A percentile compares a stretch with the other conserved stretches of the same genome.
These are phyloP conservation scores for Phytophthora citrophthora DNA, from an alignment of 352 stramenopile genomes.

Conservation along the genomic window DNA sequence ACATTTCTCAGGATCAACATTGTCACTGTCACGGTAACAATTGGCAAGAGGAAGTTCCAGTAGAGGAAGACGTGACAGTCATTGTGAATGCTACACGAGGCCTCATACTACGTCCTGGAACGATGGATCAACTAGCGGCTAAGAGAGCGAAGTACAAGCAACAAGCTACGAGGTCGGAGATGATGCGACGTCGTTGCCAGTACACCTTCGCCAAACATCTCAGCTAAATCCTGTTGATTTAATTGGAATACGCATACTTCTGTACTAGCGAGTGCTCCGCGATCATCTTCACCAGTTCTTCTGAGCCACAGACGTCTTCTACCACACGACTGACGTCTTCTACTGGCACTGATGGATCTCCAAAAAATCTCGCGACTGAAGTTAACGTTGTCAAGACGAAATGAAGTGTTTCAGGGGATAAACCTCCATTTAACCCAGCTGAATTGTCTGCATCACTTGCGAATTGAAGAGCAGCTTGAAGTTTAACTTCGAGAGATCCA, in stretches of 20 bases:
- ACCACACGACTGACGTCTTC: conserved; percentile 37
- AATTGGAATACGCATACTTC: conserved; percentile 40
- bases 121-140: conserved; percentile 32
- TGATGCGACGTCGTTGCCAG: conserved; percentile 62
- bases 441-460: conserved; percentile 6
- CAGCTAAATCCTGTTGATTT: background rate
- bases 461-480: conserved; percentile 48
- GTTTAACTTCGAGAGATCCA: conserved; percentile 45
- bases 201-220: conserved; percentile 54
- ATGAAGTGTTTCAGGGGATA: conserved; percentile 35
- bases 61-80: conserved; percentile 49
- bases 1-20: background rate
- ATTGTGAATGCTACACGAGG: conserved; percentile 57
- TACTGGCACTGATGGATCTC: conserved; percentile 49
- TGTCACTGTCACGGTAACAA: conserved; percentile 25
- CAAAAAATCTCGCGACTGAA: conserved; percentile 59
- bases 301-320: conserved; percentile 8
- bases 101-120: conserved; percentile 38
- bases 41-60: conserved; percentile 13
- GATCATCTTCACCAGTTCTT: conserved; percentile 40
- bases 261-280: conserved; percentile 48
- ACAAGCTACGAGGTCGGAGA: conserved; percentile 45
- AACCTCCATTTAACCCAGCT: background rate
- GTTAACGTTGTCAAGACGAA: conserved; percentile 59
- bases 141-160: conserved; percentile 24